Percentiles rank a stretch among this genome's conserved stretches.
Evolutionary conservation across 2,329 filamentous ascomycete species (phyloP).

Genomic region (Hansfordia pulvinata): DNA sequence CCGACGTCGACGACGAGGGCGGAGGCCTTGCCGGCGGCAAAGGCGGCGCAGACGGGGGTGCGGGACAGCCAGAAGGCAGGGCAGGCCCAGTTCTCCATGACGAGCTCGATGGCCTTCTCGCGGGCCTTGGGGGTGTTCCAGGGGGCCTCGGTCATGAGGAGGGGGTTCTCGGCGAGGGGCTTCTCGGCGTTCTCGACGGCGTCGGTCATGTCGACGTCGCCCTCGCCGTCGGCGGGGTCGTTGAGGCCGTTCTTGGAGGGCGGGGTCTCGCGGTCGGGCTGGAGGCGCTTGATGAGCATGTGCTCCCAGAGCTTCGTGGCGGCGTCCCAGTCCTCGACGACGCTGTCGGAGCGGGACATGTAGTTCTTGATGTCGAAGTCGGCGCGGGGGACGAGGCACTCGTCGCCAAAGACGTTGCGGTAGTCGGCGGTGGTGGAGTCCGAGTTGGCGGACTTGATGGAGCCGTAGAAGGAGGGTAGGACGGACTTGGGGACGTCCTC

Average conservation of each 20-base stretch:
- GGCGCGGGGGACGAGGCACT: constrained; percentile 65
- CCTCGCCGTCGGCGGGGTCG: constrained; percentile 50
- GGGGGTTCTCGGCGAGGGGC: constrained; percentile 73
- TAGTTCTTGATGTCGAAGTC: constrained; percentile 83
- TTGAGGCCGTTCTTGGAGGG: constrained; percentile 70
- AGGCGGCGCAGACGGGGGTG: constrained; percentile 79
- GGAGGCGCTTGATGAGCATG: constrained; percentile 77
- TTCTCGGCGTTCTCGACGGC: constrained; percentile 52
- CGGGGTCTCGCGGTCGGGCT: constrained; percentile 56
- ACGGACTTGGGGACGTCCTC: constrained; percentile 95
- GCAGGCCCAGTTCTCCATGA: constrained; percentile 92
- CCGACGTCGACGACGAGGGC: constrained; percentile 88
- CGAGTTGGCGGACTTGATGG: constrained; percentile 31
- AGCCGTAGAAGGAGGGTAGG: constrained; percentile 79
- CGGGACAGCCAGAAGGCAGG: constrained; percentile 90
- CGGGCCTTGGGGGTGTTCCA: constrained; percentile 83
- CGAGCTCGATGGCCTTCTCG: constrained; percentile 90
- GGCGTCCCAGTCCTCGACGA: constrained; percentile 93
- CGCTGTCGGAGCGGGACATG: constrained; percentile 65
- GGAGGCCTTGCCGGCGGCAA: constrained; percentile 84
- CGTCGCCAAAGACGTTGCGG: constrained; percentile 71
- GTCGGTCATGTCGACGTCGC: constrained; percentile 45
- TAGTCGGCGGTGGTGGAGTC: constrained; percentile 24
- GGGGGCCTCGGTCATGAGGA: constrained; percentile 86
- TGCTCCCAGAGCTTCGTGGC: constrained; percentile 87